Evolutionary conservation across 2,329 filamentous ascomycete species (phyloP).

Genomic region (Sodiomyces alkalinus): DNA sequence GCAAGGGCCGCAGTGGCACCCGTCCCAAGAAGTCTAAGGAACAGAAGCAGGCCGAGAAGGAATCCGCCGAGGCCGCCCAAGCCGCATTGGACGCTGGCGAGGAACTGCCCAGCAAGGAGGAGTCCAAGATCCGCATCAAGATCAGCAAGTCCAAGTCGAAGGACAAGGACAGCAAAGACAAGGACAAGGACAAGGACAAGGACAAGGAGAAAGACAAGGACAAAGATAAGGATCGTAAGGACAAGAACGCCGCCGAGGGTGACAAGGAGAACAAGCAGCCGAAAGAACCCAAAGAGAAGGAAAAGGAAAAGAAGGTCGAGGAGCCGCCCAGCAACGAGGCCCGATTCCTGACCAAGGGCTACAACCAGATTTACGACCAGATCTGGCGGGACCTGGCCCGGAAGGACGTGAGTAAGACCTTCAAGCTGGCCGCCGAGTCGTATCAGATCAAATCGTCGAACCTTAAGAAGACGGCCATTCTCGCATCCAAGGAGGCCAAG

Average conservation of each 20-base stretch:
- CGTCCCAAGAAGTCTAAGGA: constrained; percentile 85
- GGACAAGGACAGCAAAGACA: constrained; percentile 23
- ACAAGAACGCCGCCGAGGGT: constrained; percentile 17
- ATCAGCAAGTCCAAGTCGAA: constrained; percentile 36
- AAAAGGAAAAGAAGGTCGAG: constrained; percentile 28
- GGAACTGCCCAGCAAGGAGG: constrained; percentile 48
- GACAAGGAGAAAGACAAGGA: constrained; percentile 19
- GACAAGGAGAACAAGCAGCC: constrained; percentile 28
- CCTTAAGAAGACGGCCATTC: constrained; percentile 88
- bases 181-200: constrained; percentile 29
- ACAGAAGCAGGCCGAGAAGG: constrained; percentile 70
- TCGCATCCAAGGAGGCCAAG: constrained; percentile 93
- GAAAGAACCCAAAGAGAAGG: constrained; percentile 30
- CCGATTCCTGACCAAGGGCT: constrained; percentile 75
- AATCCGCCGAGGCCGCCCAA: constrained; percentile 75
- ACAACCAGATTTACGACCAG: constrained; percentile 93
- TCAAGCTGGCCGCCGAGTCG: constrained; percentile 74
- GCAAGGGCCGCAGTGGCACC: constrained; percentile 41
- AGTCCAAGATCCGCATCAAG: constrained; percentile 48
- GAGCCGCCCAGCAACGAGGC: constrained; percentile 40
- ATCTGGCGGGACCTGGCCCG: constrained; percentile 91
- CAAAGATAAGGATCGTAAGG: constrained; percentile 16
- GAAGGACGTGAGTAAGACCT: constrained; percentile 87
- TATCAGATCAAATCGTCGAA: constrained; percentile 85
- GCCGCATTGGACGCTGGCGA: constrained; percentile 68